Percentiles rank a stretch among this genome's conserved stretches.
Conservation (phyloP, 768 basidiomycete genomes). For the Leccinellum luteum region DNA sequence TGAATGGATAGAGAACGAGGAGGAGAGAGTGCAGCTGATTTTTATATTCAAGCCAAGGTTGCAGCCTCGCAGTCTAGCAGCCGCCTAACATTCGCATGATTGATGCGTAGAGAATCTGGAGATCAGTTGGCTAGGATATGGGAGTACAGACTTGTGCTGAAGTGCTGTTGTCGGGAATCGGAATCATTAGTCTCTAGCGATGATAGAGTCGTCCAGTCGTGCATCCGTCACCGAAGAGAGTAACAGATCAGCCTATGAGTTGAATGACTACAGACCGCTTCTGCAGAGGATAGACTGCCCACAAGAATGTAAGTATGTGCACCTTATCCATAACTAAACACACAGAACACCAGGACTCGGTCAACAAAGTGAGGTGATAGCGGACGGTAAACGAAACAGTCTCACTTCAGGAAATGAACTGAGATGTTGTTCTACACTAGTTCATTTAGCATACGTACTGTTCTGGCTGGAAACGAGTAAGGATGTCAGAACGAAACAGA, state of each 20-base stretch:
- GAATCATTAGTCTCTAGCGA: background rate
- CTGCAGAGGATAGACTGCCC: no score
- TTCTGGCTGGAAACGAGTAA: no score
- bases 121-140: background rate
- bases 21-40: background rate
- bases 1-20: background rate
- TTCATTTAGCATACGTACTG: no score
- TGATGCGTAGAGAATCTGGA: background rate
- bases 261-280: background rate
- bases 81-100: background rate
- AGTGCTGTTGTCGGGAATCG: background rate
- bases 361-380: no score
- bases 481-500: no score
- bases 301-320: no score
- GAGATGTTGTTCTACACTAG: no score
- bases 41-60: constrained; percentile 6
- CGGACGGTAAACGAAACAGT: no score
- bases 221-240: background rate
- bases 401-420: no score
- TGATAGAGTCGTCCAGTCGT: background rate
- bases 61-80: background rate
- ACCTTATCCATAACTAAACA: no score
- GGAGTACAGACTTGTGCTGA: background rate
- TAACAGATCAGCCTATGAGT: background rate
- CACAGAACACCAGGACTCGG: no score